phyloP scores from a whole-genome alignment of 306 rosid species.

The Boehmeria nivea region DNA sequence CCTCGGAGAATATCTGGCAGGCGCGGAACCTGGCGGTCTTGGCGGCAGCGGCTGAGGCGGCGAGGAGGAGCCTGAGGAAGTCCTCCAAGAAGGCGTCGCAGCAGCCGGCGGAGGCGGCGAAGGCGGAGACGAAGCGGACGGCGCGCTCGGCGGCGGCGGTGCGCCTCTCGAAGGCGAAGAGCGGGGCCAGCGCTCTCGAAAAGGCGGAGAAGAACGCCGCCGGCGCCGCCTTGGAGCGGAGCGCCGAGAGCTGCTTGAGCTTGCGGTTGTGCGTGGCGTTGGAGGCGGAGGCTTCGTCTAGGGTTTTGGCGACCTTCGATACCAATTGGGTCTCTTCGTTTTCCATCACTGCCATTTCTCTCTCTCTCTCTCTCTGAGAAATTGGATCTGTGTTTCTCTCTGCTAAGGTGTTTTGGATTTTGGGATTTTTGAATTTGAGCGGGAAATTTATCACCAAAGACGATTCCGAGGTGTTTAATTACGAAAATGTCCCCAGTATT shows the following conservation, averaged over 20 bases:
- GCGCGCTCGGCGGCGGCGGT: constrained; percentile 61
- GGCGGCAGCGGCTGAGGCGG: constrained; percentile 40
- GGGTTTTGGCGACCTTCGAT: constrained; percentile 49
- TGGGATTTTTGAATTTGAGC: constrained; percentile 51
- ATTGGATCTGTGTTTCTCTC: neutral
- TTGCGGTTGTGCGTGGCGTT: constrained; percentile 81
- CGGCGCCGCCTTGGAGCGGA: constrained; percentile 49
- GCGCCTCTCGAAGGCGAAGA: constrained; percentile 65
- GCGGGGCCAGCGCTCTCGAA: constrained; percentile 52
- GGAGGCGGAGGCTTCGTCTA: constrained; percentile 65
- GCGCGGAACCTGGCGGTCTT: constrained; percentile 74
- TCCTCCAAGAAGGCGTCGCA: constrained; percentile 59
- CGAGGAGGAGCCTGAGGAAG: constrained; percentile 65
- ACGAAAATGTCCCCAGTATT: too few species aligned
- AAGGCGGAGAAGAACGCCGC: constrained; percentile 54
- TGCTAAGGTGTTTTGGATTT: neutral
- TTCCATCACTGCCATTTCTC: constrained; percentile 34
- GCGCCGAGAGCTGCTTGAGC: constrained; percentile 68
- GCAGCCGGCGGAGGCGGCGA: constrained; percentile 32
- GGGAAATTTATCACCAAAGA: constrained; percentile 23
- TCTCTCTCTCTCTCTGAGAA: constrained; percentile 6
- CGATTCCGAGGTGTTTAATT: too few species aligned
- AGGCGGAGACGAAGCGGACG: constrained; percentile 62
- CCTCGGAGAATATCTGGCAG: constrained; percentile 91
- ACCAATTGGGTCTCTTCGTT: constrained; percentile 32